phyloP scores from a whole-genome alignment of 2,329 filamentous ascomycete genomes.

The Diaporthe caulivora region DNA sequence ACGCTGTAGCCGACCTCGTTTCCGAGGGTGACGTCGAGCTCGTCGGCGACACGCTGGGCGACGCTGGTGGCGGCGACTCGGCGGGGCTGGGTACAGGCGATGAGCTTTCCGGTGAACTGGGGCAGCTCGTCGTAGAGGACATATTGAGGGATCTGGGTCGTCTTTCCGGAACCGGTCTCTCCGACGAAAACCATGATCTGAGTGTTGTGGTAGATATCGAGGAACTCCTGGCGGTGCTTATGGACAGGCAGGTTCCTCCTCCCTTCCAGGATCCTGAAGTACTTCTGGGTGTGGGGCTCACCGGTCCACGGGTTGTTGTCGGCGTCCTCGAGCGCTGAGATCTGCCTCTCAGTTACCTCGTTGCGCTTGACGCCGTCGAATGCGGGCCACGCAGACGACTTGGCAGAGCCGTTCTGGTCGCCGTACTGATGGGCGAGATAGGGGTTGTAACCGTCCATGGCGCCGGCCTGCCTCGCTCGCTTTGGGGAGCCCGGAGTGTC shows the following conservation, averaged over 20 bases:
- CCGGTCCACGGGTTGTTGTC: conserved; percentile 89
- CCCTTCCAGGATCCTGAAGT: conserved; percentile 89
- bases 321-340: conserved; percentile 80
- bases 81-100: conserved; percentile 97
- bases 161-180: conserved; percentile 99
- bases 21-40: conserved; percentile 93
- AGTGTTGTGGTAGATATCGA: conserved; percentile 90
- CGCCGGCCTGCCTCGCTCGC: conserved; percentile 44
- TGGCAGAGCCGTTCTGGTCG: conserved; percentile 53
- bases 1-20: conserved; percentile 99
- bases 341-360: conserved; percentile 82
- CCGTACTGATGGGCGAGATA: conserved; percentile 92
- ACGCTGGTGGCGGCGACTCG: conserved; percentile 99
- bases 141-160: conserved; percentile 98
- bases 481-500: conserved; percentile 48
- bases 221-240: conserved; percentile 93
- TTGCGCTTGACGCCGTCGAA: conserved; percentile 81
- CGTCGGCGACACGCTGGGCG: conserved; percentile 95
- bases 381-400: conserved; percentile 55
- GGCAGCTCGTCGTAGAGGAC: conserved; percentile 97
- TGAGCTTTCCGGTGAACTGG: conserved; percentile 85
- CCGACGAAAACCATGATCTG: conserved; percentile 99
- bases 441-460: conserved; percentile 70
- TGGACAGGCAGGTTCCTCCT: conserved; percentile 91
- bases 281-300: conserved; percentile 80